Evolutionary conservation across 805 yeast species (phyloP).

Genomic region (Metschnikowia baotianmanensis): DNA sequence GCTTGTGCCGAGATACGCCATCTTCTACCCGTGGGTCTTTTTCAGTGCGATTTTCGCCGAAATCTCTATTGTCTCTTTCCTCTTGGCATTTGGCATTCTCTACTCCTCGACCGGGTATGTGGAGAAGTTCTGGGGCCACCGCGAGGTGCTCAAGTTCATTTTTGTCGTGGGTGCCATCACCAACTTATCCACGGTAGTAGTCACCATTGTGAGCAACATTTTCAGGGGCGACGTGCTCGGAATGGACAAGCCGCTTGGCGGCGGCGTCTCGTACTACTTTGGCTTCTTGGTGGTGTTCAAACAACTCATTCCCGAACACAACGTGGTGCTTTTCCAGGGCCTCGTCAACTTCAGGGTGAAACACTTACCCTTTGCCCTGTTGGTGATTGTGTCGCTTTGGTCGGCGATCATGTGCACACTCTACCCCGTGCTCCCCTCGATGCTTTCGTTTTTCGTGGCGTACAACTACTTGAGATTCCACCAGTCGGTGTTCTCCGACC

Average conservation of each 20-base stretch:
- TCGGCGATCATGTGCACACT: slow-evolving; percentile 33
- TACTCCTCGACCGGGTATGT: slow-evolving; percentile 44
- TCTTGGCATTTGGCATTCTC: slow-evolving; percentile 37
- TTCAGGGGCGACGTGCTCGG: slow-evolving; percentile 33
- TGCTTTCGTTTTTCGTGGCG: slow-evolving; percentile 58
- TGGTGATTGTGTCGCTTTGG: slow-evolving; percentile 34
- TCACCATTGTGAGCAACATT: slow-evolving; percentile 38
- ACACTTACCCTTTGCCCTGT: slow-evolving; percentile 53
- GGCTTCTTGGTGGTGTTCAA: slow-evolving; percentile 57
- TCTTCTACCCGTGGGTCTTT: slow-evolving; percentile 64
- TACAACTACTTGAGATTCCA: slow-evolving; percentile 80
- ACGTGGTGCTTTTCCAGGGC: slow-evolving; percentile 47
- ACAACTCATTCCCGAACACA: slow-evolving; percentile 58
- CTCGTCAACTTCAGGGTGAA: slow-evolving; percentile 51
- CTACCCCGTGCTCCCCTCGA: slow-evolving; percentile 56
- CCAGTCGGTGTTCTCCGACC: slow-evolving; percentile 57
- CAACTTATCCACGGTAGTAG: slow-evolving; percentile 49
- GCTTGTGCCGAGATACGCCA: slow-evolving; percentile 56
- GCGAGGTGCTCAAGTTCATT: slow-evolving; percentile 50
- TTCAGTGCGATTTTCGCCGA: slow-evolving; percentile 66
- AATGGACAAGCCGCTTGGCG: slow-evolving; percentile 47
- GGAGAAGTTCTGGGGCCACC: slow-evolving; percentile 50
- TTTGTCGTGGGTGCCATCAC: slow-evolving; percentile 55
- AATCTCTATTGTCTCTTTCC: slow-evolving; percentile 44
- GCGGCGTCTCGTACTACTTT: slow-evolving; percentile 51